Conservation (phyloP, 164 flowering plant species). For the Litsea cubeba region DNA sequence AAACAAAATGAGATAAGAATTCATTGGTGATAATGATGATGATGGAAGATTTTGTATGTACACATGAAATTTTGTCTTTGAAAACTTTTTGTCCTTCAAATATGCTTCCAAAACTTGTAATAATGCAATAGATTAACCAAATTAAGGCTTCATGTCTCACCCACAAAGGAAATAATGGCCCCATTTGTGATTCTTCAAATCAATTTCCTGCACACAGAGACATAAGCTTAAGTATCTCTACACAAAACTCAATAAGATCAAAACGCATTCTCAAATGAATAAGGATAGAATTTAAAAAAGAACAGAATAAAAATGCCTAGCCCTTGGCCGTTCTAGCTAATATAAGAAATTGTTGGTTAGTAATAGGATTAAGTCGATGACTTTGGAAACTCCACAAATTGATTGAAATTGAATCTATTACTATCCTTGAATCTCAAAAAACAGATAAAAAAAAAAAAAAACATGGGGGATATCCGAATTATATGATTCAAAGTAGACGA, state of each 20-base stretch:
- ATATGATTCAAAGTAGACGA: too few relatives aligned
- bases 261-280: too few relatives aligned
- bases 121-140: neutral
- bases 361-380: too few relatives aligned
- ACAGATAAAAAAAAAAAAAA: too few relatives aligned
- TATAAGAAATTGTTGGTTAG: too few relatives aligned
- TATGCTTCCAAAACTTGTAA: neutral
- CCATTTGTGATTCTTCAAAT: conserved; percentile 92
- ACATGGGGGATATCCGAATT: too few relatives aligned
- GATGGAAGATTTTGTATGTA: neutral
- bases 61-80: neutral
- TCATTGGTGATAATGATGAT: neutral
- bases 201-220: conserved; percentile 62
- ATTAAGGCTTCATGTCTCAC: conserved; percentile 30
- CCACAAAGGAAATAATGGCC: conserved; percentile 97
- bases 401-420: too few relatives aligned
- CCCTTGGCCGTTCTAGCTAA: too few relatives aligned
- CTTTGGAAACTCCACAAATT: too few relatives aligned
- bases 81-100: neutral
- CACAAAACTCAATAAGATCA: neutral
- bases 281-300: too few relatives aligned
- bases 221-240: conserved; percentile 1
- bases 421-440: too few relatives aligned
- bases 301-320: too few relatives aligned
- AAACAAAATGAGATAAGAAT: neutral